These are phyloP conservation scores for Gyrodon tennesseensis DNA, from an alignment of 1,284 basidiomycete species.

Conservation along the genomic window DNA sequence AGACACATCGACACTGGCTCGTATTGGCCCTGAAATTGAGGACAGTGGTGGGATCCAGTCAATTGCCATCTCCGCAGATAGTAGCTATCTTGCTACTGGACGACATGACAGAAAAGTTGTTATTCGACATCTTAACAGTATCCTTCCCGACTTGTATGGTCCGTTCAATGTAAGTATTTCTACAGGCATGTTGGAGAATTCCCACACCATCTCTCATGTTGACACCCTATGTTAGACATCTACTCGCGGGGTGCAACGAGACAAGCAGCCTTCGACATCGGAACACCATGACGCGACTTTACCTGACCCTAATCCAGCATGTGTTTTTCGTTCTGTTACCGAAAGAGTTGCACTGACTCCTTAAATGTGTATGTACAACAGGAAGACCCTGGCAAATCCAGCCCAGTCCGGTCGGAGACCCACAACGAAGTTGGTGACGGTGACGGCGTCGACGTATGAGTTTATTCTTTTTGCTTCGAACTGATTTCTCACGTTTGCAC, in stretches of 20 bases:
- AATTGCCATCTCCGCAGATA: neutral
- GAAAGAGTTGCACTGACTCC: neutral
- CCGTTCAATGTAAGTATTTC: neutral
- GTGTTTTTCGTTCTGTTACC: no score
- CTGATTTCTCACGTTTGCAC: no score
- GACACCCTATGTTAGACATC: neutral
- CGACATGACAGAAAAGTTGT: neutral
- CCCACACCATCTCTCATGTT: neutral
- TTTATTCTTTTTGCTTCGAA: no score
- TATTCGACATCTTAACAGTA: neutral
- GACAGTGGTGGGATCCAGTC: accelerated
- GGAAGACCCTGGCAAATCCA: neutral
- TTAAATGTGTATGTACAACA: neutral
- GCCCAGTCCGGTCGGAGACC: no score
- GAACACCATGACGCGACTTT: neutral
- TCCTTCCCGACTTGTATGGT: neutral
- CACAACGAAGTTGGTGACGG: no score
- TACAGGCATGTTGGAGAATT: accelerated
- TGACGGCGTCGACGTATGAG: no score
- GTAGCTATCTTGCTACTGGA: neutral
- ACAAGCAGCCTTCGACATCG: neutral
- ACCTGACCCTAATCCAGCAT: neutral
- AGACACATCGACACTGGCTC: neutral
- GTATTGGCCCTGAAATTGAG: neutral
- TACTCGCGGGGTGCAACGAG: neutral